Percentiles rank a stretch among this genome's conserved stretches.
phyloP scores from a whole-genome alignment of 1,284 basidiomycete species.

The Pterulicium gracile region DNA sequence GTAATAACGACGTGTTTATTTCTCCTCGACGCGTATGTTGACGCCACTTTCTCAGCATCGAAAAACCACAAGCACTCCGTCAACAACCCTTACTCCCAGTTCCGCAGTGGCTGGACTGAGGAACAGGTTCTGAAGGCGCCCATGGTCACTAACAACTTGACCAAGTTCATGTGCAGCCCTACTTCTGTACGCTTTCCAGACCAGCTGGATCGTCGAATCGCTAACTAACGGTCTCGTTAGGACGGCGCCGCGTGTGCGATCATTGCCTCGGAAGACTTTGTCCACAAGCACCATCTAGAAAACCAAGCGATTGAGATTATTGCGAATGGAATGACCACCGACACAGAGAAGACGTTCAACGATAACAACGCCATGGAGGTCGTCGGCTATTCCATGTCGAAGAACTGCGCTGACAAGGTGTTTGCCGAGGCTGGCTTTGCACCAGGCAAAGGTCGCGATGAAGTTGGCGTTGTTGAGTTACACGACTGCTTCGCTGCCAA shows the following conservation, averaged over 20 bases:
- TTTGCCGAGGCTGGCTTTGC: constrained; percentile 65
- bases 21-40: background rate
- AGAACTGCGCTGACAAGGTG: constrained; percentile 57
- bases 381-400: constrained; percentile 68
- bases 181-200: constrained; percentile 41
- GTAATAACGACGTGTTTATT: too few species aligned
- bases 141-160: constrained; percentile 66
- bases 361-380: constrained; percentile 63
- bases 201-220: background rate
- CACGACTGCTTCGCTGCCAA: constrained; percentile 82
- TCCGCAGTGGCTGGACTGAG: constrained; percentile 64
- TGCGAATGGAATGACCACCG: constrained; percentile 53
- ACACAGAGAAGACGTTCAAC: constrained; percentile 52
- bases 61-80: constrained; percentile 81
- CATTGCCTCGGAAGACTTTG: constrained; percentile 75
- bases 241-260: constrained; percentile 71
- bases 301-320: constrained; percentile 83
- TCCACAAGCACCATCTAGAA: constrained; percentile 62
- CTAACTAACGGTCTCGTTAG: constrained; percentile 23
- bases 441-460: constrained; percentile 52
- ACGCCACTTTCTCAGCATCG: constrained; percentile 37
- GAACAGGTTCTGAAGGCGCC: constrained; percentile 58
- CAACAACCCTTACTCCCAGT: constrained; percentile 83
- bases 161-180: constrained; percentile 83
- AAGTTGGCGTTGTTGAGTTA: constrained; percentile 77